phyloP scores from a whole-genome alignment of 1,139 yeast species.

The Zygosaccharomyces sapae region DNA sequence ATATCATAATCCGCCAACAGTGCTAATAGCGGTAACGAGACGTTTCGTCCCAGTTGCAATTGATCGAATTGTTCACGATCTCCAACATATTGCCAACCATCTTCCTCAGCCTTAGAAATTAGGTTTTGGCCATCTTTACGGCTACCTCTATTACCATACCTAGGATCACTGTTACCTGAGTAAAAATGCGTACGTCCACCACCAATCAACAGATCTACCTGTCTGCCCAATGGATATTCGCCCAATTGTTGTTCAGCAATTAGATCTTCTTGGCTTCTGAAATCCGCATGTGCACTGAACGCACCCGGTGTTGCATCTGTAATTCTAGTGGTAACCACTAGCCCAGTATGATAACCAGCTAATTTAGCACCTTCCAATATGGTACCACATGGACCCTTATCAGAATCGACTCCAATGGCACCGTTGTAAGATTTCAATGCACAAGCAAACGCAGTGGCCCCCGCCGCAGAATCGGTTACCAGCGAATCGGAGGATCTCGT shows the following conservation, averaged over 20 bases:
- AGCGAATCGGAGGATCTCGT: constrained; percentile 69
- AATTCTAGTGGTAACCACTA: constrained; percentile 80
- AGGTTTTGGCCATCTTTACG: constrained; percentile 63
- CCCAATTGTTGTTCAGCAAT: constrained; percentile 87
- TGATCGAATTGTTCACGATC: constrained; percentile 53
- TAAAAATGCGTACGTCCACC: constrained; percentile 83
- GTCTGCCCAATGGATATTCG: constrained; percentile 66
- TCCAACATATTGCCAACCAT: constrained; percentile 67
- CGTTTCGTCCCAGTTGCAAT: constrained; percentile 54
- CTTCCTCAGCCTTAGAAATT: constrained; percentile 50
- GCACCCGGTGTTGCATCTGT: constrained; percentile 91
- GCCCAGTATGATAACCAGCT: constrained; percentile 72
- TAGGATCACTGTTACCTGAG: constrained; percentile 39
- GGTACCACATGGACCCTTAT: constrained; percentile 69
- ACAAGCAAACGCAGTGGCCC: constrained; percentile 87
- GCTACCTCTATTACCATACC: constrained; percentile 50
- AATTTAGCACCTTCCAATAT: constrained; percentile 77
- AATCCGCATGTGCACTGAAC: constrained; percentile 71
- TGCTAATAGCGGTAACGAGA: constrained; percentile 65
- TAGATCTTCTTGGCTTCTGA: constrained; percentile 69
- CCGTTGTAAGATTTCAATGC: constrained; percentile 76
- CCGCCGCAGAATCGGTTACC: constrained; percentile 90
- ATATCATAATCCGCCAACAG: constrained; percentile 67
- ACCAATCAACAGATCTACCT: constrained; percentile 79
- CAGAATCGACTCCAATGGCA: constrained; percentile 71